These are phyloP conservation scores for Flaveria linearis DNA, from an alignment of 129 eudicot species.

Conservation along the genomic window DNA sequence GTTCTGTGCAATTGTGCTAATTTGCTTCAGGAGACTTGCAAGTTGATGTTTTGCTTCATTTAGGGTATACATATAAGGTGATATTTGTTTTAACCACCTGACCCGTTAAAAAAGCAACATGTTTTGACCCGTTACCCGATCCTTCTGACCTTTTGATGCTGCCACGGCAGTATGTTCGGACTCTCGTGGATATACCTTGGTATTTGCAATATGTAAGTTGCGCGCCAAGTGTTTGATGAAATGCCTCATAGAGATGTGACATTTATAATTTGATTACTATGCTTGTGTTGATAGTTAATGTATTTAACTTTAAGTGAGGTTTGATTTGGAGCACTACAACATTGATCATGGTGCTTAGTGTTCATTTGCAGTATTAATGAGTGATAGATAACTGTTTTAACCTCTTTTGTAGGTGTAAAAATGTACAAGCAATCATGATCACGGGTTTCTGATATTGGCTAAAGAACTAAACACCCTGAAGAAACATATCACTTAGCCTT, in stretches of 20 bases:
- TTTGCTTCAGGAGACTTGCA: too few species aligned
- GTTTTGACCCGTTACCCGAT: background rate
- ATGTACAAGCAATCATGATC: constrained; percentile 3
- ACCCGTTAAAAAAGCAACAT: too few species aligned
- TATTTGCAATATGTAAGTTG: background rate
- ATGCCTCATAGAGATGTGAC: constrained; percentile 21
- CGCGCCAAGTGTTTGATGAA: constrained; percentile 28
- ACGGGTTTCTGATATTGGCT: background rate
- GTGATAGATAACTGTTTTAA: constrained; percentile 2
- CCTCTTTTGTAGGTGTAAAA: background rate
- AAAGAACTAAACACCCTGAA: background rate
- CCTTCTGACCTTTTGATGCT: background rate
- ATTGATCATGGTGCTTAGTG: background rate
- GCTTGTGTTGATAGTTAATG: background rate
- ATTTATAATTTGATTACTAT: background rate
- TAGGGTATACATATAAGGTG: too few species aligned
- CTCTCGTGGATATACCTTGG: too few species aligned
- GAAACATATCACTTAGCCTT: constrained; percentile 7
- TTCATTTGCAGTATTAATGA: background rate
- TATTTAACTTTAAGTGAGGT: background rate
- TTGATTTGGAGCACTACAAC: background rate
- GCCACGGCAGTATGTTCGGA: background rate
- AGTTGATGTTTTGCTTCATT: too few species aligned
- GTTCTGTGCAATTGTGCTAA: too few species aligned
- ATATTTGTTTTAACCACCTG: too few species aligned